Evolutionary conservation across 805 yeast genomes (phyloP).

Genomic region (Saccharomycopsis sp.): DNA sequence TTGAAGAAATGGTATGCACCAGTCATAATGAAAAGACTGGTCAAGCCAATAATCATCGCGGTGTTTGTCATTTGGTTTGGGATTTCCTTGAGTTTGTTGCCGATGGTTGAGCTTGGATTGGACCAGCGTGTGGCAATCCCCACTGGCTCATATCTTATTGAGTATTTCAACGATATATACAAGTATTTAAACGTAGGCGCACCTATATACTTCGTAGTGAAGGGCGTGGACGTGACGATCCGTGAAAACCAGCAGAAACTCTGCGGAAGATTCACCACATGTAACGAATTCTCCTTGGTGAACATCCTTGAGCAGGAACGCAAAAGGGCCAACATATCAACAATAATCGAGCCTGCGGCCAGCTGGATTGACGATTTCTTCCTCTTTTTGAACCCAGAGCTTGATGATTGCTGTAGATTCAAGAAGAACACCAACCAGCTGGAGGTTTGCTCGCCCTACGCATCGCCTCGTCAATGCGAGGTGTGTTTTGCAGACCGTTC

Average conservation of each 20-base stretch:
- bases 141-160: slow-evolving; percentile 68
- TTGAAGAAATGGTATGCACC: slow-evolving; percentile 53
- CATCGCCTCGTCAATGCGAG: slow-evolving; percentile 66
- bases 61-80: slow-evolving; percentile 60
- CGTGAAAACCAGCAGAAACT: slow-evolving; percentile 60
- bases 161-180: slow-evolving; percentile 73
- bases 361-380: slow-evolving; percentile 92
- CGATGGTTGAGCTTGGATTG: slow-evolving; percentile 67
- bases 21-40: slow-evolving; percentile 42
- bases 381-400: slow-evolving; percentile 77
- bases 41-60: slow-evolving; percentile 42
- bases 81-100: slow-evolving; percentile 60
- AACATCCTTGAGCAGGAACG: slow-evolving; percentile 83
- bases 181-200: slow-evolving; percentile 80
- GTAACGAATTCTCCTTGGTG: slow-evolving; percentile 70
- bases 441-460: slow-evolving; percentile 60
- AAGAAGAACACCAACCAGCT: slow-evolving; percentile 42
- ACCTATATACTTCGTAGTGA: slow-evolving; percentile 82
- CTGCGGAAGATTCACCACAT: slow-evolving; percentile 84
- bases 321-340: slow-evolving; percentile 54
- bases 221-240: slow-evolving; percentile 54
- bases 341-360: slow-evolving; percentile 75
- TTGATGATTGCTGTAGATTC: slow-evolving; percentile 79
- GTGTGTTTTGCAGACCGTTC: slow-evolving; percentile 59
- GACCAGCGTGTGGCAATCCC: slow-evolving; percentile 92